Evolutionary conservation across 179 eudicot species (phyloP), one percentile per base, ranked within the genome.

Genomic region (Patellifolia procumbens): DNA sequence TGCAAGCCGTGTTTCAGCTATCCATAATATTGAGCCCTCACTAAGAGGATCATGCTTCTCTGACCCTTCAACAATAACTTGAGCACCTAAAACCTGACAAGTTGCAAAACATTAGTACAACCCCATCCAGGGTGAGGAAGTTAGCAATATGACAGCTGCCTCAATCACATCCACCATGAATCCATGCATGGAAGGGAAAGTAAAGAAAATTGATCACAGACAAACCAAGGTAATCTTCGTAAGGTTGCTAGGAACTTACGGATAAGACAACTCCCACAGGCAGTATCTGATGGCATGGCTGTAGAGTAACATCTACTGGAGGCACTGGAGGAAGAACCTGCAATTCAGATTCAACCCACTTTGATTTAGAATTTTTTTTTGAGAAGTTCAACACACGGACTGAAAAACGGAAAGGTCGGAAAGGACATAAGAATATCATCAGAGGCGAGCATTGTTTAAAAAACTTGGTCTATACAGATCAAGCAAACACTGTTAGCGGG

Each of bases 11-110:
- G 73, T 87, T 79, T 89, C 97, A 16, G 91, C 82, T 76, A 92
- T 86, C 98, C 98, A 94, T 69, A 94, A 81, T 77, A 92, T 88
- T 45, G 98, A 92, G 66, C 98, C 97, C 74, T 92, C 97, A 48
- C 76, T 85, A 19, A 92, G 91, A 63, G 98, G 98, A 82, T 81
- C 78, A 76, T 94, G 98, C 77, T 87, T 91, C 81, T 88, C 97
- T 56, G 84, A 76, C 71, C 98, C 97, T 86, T 94, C 98, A 73
- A 94, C 93, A 69, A 94, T 81, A 56, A 94, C 91, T 82, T 89
- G 94, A 76, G 90, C 69, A 20, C 96, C 95, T 32, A 94, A 39
- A 22, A 91, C 80, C 98, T 94, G 87, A 37, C 73, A 70, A 62
- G 73, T 28, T 24, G 51, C 28, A 68, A n/a, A 49, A 79, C n/a